A percentile compares a stretch with the other conserved stretches of the same genome.
Conservation (phyloP, 208 protist genomes). For the Wallacemonas sp. region DNA sequence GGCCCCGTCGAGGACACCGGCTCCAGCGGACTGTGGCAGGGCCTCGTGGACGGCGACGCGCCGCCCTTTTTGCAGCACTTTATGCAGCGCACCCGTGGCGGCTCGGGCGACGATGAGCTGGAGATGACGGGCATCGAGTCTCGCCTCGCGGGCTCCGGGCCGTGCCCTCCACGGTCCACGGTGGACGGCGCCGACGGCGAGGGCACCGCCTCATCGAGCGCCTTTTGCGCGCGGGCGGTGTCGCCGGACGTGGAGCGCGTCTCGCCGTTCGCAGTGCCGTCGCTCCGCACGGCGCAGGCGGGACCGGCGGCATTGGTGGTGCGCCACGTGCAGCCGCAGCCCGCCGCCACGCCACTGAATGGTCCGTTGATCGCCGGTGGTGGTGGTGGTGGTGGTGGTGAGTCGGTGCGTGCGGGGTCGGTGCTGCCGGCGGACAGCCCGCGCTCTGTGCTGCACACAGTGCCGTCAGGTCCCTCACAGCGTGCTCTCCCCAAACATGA, state of each 20-base stretch:
- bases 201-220: too few relatives aligned
- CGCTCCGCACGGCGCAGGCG: neutral
- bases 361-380: too few relatives aligned
- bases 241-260: neutral
- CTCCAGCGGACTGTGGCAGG: neutral
- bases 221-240: neutral
- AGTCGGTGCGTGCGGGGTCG: too few relatives aligned
- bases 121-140: neutral
- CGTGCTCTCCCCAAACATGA: neutral
- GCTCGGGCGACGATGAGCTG: neutral
- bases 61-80: conserved; percentile 2
- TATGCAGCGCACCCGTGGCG: neutral
- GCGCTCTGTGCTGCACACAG: neutral
- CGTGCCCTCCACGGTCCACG: too few relatives aligned
- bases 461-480: neutral
- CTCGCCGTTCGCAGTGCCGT: neutral
- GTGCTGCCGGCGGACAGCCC: neutral
- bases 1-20: neutral
- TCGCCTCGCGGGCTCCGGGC: too few relatives aligned
- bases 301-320: neutral
- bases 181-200: neutral
- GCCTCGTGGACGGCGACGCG: neutral
- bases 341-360: too few relatives aligned
- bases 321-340: neutral
- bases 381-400: too few relatives aligned